These are phyloP conservation scores for Starmerella kuoi DNA, from an alignment of 805 yeast species.

Conservation along the genomic window DNA sequence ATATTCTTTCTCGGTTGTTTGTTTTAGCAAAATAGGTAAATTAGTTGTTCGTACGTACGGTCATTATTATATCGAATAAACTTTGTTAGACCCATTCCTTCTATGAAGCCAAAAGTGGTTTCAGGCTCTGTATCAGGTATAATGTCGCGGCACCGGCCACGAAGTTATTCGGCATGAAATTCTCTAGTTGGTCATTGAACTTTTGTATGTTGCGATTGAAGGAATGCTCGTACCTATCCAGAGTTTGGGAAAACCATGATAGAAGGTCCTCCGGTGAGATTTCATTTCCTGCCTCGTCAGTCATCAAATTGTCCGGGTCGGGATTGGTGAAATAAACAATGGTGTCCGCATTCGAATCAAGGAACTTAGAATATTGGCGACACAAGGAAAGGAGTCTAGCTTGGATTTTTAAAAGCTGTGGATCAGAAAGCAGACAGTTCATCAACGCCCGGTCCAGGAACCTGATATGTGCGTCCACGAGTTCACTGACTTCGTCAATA, in stretches of 20 bases:
- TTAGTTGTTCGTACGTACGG: too few relatives aligned
- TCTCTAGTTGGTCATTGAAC: conserved; percentile 8
- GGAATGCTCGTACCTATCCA: conserved; percentile 27
- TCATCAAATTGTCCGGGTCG: conserved; percentile 12
- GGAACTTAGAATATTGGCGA: conserved; percentile 24
- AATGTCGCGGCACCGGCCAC: conserved; percentile 7
- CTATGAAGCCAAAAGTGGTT: conserved; percentile 5
- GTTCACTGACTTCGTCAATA: conserved; percentile 33
- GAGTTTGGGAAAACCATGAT: conserved; percentile 23
- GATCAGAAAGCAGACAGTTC: conserved; percentile 55
- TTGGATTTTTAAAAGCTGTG: conserved; percentile 36
- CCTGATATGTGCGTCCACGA: conserved; percentile 39
- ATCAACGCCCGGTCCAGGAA: conserved; percentile 52
- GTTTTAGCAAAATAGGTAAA: too few relatives aligned
- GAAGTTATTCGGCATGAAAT: conserved; percentile 4
- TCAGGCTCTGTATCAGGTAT: conserved; percentile 6
- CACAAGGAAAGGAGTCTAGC: conserved; percentile 33
- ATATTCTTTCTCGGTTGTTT: too few relatives aligned
- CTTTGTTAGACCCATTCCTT: too few relatives aligned
- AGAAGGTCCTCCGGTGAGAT: conserved; percentile 22
- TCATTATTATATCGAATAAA: too few relatives aligned
- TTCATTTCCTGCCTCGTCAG: conserved; percentile 19
- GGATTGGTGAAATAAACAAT: conserved; percentile 16
- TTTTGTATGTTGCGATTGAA: conserved; percentile 29
- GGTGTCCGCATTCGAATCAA: conserved; percentile 19